phyloP scores from a whole-genome alignment of 768 basidiomycete species.

The Lactarius evosmus region DNA sequence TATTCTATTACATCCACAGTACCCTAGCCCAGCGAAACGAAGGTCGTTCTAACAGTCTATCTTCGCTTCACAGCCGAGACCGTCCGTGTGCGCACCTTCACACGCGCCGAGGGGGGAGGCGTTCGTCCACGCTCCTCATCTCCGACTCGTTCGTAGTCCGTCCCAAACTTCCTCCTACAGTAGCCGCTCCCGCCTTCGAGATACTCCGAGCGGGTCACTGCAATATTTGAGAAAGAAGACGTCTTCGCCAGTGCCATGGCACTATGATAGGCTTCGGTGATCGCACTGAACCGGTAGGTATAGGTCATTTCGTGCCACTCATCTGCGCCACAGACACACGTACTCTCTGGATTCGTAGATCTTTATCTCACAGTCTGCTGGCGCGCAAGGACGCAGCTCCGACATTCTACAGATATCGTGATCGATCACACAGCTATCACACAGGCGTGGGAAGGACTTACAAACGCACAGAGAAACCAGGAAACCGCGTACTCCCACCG shows the following conservation, averaged over 20 bases:
- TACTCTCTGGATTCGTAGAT: conserved; percentile 75
- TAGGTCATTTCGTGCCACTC: conserved; percentile 1
- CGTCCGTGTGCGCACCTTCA: conserved; percentile 22
- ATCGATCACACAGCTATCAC: not conserved
- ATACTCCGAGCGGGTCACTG: conserved; percentile 81
- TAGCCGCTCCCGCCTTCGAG: conserved; percentile 76
- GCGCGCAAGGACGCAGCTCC: conserved; percentile 78
- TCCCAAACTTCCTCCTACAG: conserved; percentile 65
- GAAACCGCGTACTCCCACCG: conserved; percentile 77
- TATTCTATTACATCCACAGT: conserved; percentile 12
- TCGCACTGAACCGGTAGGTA: conserved; percentile 44
- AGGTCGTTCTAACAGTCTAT: conserved; percentile 6
- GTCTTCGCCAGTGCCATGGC: conserved; percentile 56
- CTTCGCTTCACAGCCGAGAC: conserved; percentile 27
- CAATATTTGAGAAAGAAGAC: conserved; percentile 47
- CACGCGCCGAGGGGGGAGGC: conserved; percentile 6
- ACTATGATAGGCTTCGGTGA: conserved; percentile 61
- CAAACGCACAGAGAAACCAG: conserved; percentile 74
- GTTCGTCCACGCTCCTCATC: conserved; percentile 15
- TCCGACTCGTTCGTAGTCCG: conserved; percentile 24
- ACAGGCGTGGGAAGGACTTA: conserved; percentile 41
- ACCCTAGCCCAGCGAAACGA: conserved; percentile 1
- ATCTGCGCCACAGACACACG: conserved; percentile 34
- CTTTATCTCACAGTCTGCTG: conserved; percentile 71
- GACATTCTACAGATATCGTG: conserved; percentile 45